Base-by-base conservation (phyloP, 1,284 basidiomycete species). In the Trametes polyzona region DNA sequence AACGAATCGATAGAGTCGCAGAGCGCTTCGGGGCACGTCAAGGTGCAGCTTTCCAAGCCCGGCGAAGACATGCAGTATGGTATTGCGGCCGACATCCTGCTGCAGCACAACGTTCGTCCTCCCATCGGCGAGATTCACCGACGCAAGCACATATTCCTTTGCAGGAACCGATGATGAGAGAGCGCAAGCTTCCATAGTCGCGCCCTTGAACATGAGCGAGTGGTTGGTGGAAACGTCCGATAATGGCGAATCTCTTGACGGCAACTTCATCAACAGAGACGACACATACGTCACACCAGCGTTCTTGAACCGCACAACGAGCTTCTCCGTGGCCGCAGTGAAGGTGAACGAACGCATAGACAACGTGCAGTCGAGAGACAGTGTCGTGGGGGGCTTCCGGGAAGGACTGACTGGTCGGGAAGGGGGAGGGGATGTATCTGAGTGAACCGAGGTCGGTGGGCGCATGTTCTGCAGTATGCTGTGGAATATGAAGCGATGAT, bases 21-120 rank as follows among this genome's bases (percentile, higher is more conserved):
- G 77, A 27, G 87, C 89, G 64, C 92, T 94, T 11, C 91, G 84
- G 3, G 92, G 92, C 19, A 93, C 83, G 53, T 78, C 81, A 24
- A 90, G 67, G 35, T 78, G 75, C 21, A 87, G 64, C 21, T 73
- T 75, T 17, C 75, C 74, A 4, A 86, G 62, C 3, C 74, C 72
- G 36, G 82, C 73, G 2, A 80, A 71, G 14, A 81, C 63, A 16
- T 81, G 80, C n/a, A 77, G 52, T 11, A 74, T 76, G 6, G 69
- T 67, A 47, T 70, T 76, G 8, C 73, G 67, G 14, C 70, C 60
- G 4, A 67, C 60, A 37, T 87, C 86, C 29, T 75, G 76, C 17
- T 78, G 79, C 32, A 76, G 65, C 6, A 83, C 69, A 29, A 68
- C 69, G 62, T 77, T 84, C 30, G 79, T 44, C 55, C 73, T 80